These are phyloP conservation scores for Coemansia sp. DNA, from an alignment of 192 early-diverging fungal genomes.

Conservation along the genomic window DNA sequence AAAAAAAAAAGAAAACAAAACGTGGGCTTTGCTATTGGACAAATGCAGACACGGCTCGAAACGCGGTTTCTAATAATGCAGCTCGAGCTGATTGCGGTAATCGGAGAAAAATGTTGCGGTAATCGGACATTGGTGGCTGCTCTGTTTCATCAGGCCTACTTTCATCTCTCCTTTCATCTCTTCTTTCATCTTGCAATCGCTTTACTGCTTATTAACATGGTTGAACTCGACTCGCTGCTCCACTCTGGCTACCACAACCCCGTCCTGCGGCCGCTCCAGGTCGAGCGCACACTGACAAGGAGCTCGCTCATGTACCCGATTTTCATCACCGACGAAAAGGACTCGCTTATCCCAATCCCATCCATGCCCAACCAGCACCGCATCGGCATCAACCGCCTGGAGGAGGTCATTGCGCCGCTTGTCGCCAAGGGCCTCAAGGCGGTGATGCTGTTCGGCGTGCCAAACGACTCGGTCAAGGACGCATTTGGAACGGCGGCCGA, in stretches of 20 bases:
- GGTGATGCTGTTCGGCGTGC: slow-evolving; percentile 94
- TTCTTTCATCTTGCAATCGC: neutral
- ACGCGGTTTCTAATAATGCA: neutral
- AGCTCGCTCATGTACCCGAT: slow-evolving; percentile 87
- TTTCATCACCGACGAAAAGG: slow-evolving; percentile 82
- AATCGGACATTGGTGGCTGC: too few species aligned
- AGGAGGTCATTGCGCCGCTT: slow-evolving; percentile 74
- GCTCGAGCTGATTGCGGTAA: neutral
- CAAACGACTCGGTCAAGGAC: slow-evolving; percentile 71
- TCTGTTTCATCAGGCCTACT: neutral
- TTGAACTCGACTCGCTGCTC: slow-evolving; percentile 67
- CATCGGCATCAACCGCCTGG: slow-evolving; percentile 76
- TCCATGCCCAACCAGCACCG: slow-evolving; percentile 87
- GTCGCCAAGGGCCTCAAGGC: slow-evolving; percentile 83
- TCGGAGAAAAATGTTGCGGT: too few species aligned
- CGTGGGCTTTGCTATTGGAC: neutral
- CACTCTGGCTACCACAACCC: slow-evolving; percentile 88
- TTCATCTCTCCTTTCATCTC: neutral
- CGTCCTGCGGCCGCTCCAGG: slow-evolving; percentile 78
- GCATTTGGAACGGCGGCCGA: slow-evolving; percentile 76
- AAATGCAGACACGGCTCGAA: neutral
- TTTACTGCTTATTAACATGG: slow-evolving; percentile 11
- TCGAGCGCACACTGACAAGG: slow-evolving; percentile 65
- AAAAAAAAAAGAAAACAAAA: neutral
- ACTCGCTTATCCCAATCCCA: slow-evolving; percentile 73